These are phyloP conservation scores for Glonium stellatum DNA, from an alignment of 495 filamentous ascomycete species.

Conservation along the genomic window DNA sequence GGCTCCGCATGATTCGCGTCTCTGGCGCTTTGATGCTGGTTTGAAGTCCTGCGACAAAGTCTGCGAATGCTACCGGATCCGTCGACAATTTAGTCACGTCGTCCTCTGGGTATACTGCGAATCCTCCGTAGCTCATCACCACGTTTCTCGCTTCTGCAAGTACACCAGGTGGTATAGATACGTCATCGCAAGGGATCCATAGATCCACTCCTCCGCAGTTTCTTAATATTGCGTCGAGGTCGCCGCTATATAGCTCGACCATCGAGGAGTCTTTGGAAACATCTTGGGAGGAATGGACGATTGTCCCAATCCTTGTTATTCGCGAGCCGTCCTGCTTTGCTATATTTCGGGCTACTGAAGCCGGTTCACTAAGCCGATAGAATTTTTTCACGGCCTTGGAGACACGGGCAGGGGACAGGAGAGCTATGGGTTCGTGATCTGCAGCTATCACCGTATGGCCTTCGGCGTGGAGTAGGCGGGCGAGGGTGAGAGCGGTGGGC, in stretches of 20 bases:
- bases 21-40: background rate
- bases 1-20: background rate
- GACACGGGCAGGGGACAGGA: background rate
- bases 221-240: background rate
- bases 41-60: background rate
- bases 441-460: conserved; percentile 6
- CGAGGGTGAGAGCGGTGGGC: conserved; percentile 2
- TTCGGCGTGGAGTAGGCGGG: conserved; percentile 3
- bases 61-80: too few species aligned
- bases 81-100: background rate
- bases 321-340: background rate
- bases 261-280: background rate
- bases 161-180: background rate
- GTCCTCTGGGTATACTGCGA: background rate
- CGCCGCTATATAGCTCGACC: background rate
- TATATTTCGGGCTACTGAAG: background rate
- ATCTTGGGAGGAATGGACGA: background rate
- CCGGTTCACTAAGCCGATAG: background rate
- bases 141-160: background rate
- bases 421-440: background rate
- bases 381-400: conserved; percentile 1
- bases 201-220: background rate
- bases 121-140: background rate
- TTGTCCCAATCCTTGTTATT: background rate
- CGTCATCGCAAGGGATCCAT: background rate